These are phyloP conservation scores for Ceratocystis colombiana DNA, from an alignment of 2,329 filamentous ascomycete species.

Conservation along the genomic window DNA sequence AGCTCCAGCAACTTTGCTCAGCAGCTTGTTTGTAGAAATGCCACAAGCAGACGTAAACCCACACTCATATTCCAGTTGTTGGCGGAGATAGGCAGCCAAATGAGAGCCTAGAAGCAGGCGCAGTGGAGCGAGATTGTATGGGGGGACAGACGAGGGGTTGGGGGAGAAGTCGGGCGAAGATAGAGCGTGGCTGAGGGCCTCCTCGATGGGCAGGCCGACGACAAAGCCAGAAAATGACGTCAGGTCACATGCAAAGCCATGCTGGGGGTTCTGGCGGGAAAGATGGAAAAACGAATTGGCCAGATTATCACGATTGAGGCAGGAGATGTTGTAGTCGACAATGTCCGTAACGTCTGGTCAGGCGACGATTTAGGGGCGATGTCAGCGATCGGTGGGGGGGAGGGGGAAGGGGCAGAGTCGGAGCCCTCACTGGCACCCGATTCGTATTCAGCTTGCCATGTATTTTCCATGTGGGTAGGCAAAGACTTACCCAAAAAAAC, in stretches of 20 bases:
- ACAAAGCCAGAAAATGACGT: conserved; percentile 49
- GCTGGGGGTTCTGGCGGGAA: conserved; percentile 59
- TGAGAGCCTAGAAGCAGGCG: conserved; percentile 71
- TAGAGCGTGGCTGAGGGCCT: conserved; percentile 10
- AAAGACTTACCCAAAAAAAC: conserved; percentile 43
- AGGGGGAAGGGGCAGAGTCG: not conserved
- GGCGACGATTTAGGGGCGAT: not conserved
- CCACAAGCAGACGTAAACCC: conserved; percentile 84
- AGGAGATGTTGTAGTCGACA: conserved; percentile 65
- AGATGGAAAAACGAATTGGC: conserved; percentile 69
- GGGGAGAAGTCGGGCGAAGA: not conserved
- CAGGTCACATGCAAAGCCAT: conserved; percentile 73
- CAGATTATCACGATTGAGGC: conserved; percentile 58
- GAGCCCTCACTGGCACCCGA: not conserved
- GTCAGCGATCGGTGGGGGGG: not conserved
- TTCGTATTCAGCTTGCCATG: not conserved
- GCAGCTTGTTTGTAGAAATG: conserved; percentile 74
- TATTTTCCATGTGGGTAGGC: not conserved
- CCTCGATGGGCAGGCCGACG: not conserved
- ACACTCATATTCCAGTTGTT: conserved; percentile 60
- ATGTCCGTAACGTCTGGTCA: conserved; percentile 71
- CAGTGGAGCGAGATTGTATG: conserved; percentile 30
- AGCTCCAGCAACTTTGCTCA: conserved; percentile 76
- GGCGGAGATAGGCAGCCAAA: conserved; percentile 63
- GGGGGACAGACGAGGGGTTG: conserved; percentile 7